Evolutionary conservation across 371 early-diverging fungal genomes (phyloP).

Genomic region (Syncephalastrum racemosum): DNA sequence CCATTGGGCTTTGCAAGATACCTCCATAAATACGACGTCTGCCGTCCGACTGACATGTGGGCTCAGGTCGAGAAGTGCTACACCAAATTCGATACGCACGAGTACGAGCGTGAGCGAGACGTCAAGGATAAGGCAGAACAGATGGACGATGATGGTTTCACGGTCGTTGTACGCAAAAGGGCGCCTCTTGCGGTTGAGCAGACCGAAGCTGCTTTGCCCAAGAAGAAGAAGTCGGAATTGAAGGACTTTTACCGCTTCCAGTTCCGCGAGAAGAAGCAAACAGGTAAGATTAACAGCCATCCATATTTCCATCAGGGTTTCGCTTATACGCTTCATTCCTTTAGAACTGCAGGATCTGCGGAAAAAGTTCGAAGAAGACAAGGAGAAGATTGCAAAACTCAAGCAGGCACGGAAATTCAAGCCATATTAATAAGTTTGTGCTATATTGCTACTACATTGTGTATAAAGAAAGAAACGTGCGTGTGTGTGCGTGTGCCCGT

Average conservation of each 20-base stretch:
- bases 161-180: conserved; percentile 75
- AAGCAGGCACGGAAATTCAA: conserved; percentile 82
- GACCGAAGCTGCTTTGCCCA: conserved; percentile 37
- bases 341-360: conserved; percentile 84
- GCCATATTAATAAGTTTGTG: conserved; percentile 69
- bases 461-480: conserved; percentile 1
- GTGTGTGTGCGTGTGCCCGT: background rate
- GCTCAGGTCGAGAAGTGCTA: conserved; percentile 70
- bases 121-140: conserved; percentile 64
- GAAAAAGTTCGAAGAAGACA: conserved; percentile 91
- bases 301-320: background rate
- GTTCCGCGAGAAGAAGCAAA: conserved; percentile 84
- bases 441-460: conserved; percentile 1
- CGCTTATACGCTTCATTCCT: background rate
- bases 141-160: conserved; percentile 95
- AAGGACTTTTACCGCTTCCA: conserved; percentile 95
- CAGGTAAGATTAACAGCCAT: conserved; percentile 66
- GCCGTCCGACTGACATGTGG: no score
- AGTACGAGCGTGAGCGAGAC: conserved; percentile 69
- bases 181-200: conserved; percentile 54
- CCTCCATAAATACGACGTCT: no score
- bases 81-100: conserved; percentile 79
- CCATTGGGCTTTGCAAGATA: conserved; percentile 43
- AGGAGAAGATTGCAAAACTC: conserved; percentile 76
- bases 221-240: conserved; percentile 72